Evolutionary conservation across 805 yeast species (phyloP).

Genomic region (Phaffomyces antillensis): DNA sequence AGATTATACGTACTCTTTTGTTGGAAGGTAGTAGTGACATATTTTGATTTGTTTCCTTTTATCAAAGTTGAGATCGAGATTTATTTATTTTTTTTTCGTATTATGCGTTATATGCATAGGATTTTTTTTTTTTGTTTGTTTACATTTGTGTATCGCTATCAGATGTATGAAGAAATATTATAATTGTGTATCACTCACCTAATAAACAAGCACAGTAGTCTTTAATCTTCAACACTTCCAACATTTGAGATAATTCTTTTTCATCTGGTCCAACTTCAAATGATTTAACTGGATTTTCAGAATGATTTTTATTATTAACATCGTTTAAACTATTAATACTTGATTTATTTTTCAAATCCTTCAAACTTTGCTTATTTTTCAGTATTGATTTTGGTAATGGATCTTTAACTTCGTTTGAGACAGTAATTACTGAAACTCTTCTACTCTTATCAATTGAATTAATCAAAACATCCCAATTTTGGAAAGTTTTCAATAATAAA

Average conservation of each 20-base stretch:
- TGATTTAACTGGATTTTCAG: background rate
- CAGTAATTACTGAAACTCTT: too few species aligned
- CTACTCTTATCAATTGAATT: background rate
- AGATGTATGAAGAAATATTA: too few species aligned
- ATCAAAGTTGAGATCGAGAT: too few species aligned
- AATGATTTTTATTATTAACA: background rate
- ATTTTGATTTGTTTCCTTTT: too few species aligned
- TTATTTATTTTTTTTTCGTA: background rate
- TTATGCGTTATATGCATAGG: too few species aligned
- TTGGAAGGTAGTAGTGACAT: background rate
- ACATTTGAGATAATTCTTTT: constrained; percentile 18
- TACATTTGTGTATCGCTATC: background rate
- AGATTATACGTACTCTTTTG: background rate
- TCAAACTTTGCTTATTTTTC: background rate
- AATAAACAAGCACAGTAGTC: constrained; percentile 15
- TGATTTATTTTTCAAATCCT: background rate
- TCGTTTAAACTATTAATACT: background rate
- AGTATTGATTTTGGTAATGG: background rate
- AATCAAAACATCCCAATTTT: constrained; percentile 11
- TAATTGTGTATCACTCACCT: background rate
- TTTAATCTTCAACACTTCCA: constrained; percentile 20
- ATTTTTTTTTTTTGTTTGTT: background rate
- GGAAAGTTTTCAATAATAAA: constrained; percentile 7
- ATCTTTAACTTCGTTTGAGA: too few species aligned
- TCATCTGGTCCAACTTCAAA: background rate